Conservation (phyloP, 1,139 yeast genomes). For the Casaregolazyma suthepensis region DNA sequence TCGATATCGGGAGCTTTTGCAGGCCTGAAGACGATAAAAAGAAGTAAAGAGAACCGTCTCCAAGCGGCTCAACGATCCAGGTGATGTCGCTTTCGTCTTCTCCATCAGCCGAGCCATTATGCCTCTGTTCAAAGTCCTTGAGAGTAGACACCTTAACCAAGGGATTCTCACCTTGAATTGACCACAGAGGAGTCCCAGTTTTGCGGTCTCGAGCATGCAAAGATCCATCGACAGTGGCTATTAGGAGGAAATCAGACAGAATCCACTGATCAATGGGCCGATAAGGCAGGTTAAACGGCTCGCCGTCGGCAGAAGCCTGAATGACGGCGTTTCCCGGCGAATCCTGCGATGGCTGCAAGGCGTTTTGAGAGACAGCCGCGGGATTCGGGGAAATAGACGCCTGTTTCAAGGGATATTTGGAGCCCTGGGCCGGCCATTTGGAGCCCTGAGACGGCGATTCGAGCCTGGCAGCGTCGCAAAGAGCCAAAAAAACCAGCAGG, state of each 20-base stretch:
- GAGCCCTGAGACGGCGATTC: neutral
- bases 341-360: neutral
- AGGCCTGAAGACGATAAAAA: slow-evolving; percentile 75
- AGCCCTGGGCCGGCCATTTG: neutral
- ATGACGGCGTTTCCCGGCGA: neutral
- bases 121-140: slow-evolving; percentile 6
- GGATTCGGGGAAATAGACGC: neutral
- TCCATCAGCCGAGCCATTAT: slow-evolving; percentile 12
- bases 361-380: neutral
- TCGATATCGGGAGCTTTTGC: slow-evolving; percentile 74
- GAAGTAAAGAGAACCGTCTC: slow-evolving; percentile 80
- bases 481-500: neutral
- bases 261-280: slow-evolving; percentile 46
- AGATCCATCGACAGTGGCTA: slow-evolving; percentile 85
- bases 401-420: neutral
- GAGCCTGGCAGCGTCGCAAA: neutral
- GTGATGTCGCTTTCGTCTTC: slow-evolving; percentile 30
- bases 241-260: slow-evolving; percentile 56
- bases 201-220: slow-evolving; percentile 74
- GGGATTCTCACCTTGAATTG: slow-evolving; percentile 46
- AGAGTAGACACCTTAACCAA: slow-evolving; percentile 27
- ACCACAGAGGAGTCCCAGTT: slow-evolving; percentile 77
- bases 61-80: slow-evolving; percentile 90
- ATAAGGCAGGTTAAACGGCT: slow-evolving; percentile 1
- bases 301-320: neutral